These are phyloP conservation scores for Botryotinia calthae DNA, from an alignment of 2,329 filamentous ascomycete species.

Conservation along the genomic window DNA sequence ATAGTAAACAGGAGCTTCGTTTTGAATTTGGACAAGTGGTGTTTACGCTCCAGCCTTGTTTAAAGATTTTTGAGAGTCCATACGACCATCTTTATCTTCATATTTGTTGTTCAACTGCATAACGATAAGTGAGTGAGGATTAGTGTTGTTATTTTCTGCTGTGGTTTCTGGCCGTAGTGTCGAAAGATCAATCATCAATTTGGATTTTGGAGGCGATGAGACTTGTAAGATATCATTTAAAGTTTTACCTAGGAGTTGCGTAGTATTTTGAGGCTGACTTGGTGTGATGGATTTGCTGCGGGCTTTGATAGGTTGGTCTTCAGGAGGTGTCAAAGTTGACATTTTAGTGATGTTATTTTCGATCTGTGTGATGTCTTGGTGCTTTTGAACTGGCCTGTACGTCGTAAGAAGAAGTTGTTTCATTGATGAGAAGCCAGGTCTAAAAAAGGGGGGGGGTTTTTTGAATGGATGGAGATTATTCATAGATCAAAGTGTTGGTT, in stretches of 20 bases:
- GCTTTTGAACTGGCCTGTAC: neutral
- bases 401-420: neutral
- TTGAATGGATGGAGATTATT: neutral
- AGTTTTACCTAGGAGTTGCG: neutral
- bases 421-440: neutral
- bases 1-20: neutral
- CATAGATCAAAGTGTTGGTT: neutral
- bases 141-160: fast-evolving
- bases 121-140: neutral
- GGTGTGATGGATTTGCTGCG: neutral
- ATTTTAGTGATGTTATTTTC: neutral
- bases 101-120: neutral
- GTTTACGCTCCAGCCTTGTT: neutral
- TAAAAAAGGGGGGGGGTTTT: neutral
- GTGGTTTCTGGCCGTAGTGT: neutral
- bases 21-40: fast-evolving
- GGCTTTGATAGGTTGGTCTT: neutral
- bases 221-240: neutral
- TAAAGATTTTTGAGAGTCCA: neutral
- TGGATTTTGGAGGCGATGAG: neutral
- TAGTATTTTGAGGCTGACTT: neutral
- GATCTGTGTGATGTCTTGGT: neutral
- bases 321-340: neutral
- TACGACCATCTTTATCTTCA: neutral
- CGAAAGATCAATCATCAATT: neutral